phyloP scores from a whole-genome alignment of 441 rosid genomes.

The Cnidoscolus chayamansa region DNA sequence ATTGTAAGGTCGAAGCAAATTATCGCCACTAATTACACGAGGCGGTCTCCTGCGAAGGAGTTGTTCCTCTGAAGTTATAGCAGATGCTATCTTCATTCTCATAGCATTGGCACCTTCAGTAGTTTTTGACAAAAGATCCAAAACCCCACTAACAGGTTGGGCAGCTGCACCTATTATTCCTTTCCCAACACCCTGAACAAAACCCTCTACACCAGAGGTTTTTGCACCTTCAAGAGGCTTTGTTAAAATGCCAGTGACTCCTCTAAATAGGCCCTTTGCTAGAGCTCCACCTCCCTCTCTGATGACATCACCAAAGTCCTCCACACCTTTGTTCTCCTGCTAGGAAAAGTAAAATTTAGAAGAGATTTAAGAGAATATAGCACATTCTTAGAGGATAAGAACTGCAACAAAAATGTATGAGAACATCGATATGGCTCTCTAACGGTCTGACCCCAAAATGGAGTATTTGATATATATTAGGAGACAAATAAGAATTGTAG shows the following conservation, averaged over 20 bases:
- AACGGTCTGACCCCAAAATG: not conserved
- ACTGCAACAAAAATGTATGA: not conserved
- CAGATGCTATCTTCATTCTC: constrained; percentile 95
- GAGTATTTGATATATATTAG: no score
- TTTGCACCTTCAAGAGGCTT: constrained; percentile 99
- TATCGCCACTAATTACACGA: constrained; percentile 87
- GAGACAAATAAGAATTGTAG: no score
- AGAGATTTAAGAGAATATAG: not conserved
- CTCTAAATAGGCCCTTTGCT: constrained; percentile 95
- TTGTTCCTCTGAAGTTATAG: constrained; percentile 97
- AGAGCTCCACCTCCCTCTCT: constrained; percentile 99
- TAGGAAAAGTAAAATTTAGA: constrained; percentile 24
- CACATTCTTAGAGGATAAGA: not conserved
- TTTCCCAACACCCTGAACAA: constrained; percentile 97
- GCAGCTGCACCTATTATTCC: constrained; percentile 98
- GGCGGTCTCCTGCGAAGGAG: constrained; percentile 91
- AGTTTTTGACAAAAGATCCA: constrained; percentile 97
- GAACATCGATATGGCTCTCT: not conserved
- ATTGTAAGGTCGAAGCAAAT: constrained; percentile 82
- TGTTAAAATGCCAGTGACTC: constrained; percentile 95
- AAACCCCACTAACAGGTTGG: constrained; percentile 97
- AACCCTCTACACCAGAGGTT: constrained; percentile 94
- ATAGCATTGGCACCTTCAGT: constrained; percentile 99
- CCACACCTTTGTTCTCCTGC: constrained; percentile 97
- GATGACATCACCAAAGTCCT: constrained; percentile 91